A percentile compares a stretch with the other conserved stretches of the same genome.
Evolutionary conservation across 2,329 filamentous ascomycete species (phyloP).

Genomic region (Fusarium pseudonygamai): DNA sequence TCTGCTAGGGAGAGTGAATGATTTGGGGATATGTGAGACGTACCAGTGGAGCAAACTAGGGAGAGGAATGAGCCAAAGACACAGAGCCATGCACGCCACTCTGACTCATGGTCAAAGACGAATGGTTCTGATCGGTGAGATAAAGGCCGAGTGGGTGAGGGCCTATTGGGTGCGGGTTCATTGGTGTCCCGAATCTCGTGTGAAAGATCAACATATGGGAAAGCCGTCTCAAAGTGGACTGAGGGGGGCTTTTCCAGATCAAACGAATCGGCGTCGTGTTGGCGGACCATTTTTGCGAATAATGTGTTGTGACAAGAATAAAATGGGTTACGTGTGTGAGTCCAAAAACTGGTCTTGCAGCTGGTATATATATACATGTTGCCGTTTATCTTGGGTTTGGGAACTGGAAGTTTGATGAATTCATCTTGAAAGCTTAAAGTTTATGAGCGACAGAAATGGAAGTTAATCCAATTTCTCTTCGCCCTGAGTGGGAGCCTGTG

Average conservation of each 20-base stretch:
- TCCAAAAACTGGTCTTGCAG: accelerated
- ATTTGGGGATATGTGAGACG: background rate
- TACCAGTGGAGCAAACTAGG: background rate
- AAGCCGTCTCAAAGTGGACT: background rate
- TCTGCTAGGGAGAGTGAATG: background rate
- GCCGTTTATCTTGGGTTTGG: background rate
- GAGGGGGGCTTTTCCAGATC: background rate
- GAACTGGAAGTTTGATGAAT: background rate
- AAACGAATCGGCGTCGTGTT: background rate
- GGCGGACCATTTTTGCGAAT: background rate
- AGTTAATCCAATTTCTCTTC: background rate
- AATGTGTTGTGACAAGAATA: background rate
- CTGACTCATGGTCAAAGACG: slow-evolving; percentile 6
- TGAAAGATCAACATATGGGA: background rate
- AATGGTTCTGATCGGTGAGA: background rate
- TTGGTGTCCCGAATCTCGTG: slow-evolving; percentile 5
- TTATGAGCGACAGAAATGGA: accelerated
- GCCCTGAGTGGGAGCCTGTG: accelerated
- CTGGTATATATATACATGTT: background rate
- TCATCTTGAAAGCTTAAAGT: no score
- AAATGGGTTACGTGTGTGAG: background rate
- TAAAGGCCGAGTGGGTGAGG: background rate
- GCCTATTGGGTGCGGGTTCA: background rate
- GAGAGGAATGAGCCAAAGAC: slow-evolving; percentile 29
- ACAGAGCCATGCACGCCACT: slow-evolving; percentile 18